Evolutionary conservation across 2,329 filamentous ascomycete genomes (phyloP).

Genomic region (Calcarisporium arbuscula): DNA sequence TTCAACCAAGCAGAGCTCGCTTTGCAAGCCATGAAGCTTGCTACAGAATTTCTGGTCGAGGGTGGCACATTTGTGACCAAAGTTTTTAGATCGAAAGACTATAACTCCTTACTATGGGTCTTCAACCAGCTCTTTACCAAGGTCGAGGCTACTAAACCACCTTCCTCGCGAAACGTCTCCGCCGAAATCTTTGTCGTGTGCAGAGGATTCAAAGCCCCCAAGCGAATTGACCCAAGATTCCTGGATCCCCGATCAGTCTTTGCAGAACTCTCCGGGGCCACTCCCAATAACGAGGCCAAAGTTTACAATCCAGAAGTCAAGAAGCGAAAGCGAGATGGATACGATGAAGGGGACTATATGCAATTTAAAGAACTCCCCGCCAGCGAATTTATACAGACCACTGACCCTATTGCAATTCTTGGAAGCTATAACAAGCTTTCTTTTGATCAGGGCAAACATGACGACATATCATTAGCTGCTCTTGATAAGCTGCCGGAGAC

Average conservation of each 20-base stretch:
- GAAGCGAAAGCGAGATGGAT: conserved; percentile 95
- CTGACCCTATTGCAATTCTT: conserved; percentile 87
- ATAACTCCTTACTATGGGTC: conserved; percentile 92
- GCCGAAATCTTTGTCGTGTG: conserved; percentile 99
- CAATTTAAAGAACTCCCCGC: conserved; percentile 86
- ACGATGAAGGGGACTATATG: conserved; percentile 90
- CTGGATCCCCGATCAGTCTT: conserved; percentile 87
- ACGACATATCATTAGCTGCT: conserved; percentile 80
- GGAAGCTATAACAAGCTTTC: conserved; percentile 78
- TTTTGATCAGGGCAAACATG: conserved; percentile 73
- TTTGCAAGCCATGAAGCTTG: conserved; percentile 84
- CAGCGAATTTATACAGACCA: conserved; percentile 89
- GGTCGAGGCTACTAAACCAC: conserved; percentile 95
- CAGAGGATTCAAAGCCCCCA: conserved; percentile 90
- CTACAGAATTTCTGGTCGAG: conserved; percentile 84
- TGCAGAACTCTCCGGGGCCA: conserved; percentile 77
- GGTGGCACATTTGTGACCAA: conserved; percentile 96
- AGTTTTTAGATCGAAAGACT: conserved; percentile 95
- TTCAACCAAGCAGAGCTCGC: conserved; percentile 95
- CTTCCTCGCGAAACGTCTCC: conserved; percentile 90
- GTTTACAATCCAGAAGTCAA: conserved; percentile 97
- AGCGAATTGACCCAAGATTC: conserved; percentile 86
- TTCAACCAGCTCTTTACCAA: conserved; percentile 94
- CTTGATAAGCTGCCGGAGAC: conserved; percentile 82
- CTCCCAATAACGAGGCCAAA: conserved; percentile 93